These are phyloP conservation scores for Leucocoprinus birnbaumii DNA, from an alignment of 768 basidiomycete species.

Conservation along the genomic window DNA sequence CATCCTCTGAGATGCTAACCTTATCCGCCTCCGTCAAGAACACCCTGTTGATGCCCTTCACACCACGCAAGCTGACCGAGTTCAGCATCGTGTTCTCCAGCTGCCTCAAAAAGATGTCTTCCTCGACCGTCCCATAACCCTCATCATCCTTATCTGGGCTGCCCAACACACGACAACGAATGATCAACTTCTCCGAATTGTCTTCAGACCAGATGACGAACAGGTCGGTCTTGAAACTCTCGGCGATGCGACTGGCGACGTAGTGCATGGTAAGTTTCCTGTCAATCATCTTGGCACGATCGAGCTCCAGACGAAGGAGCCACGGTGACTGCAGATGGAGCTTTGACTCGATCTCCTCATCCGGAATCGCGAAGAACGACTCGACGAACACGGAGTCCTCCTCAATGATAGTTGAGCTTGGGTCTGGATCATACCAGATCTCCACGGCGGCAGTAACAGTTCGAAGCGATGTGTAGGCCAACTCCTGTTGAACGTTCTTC, in stretches of 20 bases:
- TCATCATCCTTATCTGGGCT: constrained; percentile 86
- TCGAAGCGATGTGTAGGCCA: constrained; percentile 90
- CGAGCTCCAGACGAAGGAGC: constrained; percentile 95
- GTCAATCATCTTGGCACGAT: constrained; percentile 97
- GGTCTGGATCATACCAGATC: constrained; percentile 97
- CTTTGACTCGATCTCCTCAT: constrained; percentile 91
- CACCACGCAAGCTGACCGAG: constrained; percentile 92
- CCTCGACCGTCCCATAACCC: constrained; percentile 70
- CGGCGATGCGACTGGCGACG: constrained; percentile 89
- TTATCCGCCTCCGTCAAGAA: constrained; percentile 91
- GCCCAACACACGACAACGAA: constrained; percentile 92
- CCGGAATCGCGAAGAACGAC: constrained; percentile 99
- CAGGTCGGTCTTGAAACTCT: constrained; percentile 92
- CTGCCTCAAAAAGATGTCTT: constrained; percentile 95
- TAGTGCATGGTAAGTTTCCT: constrained; percentile 94
- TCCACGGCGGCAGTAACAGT: constrained; percentile 95
- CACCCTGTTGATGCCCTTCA: constrained; percentile 85
- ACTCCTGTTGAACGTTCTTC: constrained; percentile 89
- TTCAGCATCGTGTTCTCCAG: constrained; percentile 97
- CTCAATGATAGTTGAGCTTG: constrained; percentile 89
- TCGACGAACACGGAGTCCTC: constrained; percentile 96
- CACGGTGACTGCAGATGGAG: constrained; percentile 93
- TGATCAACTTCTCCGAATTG: constrained; percentile 94
- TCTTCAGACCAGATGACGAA: constrained; percentile 99
- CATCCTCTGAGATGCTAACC: constrained; percentile 60